A percentile compares a stretch with the other conserved stretches of the same genome.
These are phyloP conservation scores for Sporothrix luriei DNA, from an alignment of 2,329 filamentous ascomycete genomes.

Conservation along the genomic window DNA sequence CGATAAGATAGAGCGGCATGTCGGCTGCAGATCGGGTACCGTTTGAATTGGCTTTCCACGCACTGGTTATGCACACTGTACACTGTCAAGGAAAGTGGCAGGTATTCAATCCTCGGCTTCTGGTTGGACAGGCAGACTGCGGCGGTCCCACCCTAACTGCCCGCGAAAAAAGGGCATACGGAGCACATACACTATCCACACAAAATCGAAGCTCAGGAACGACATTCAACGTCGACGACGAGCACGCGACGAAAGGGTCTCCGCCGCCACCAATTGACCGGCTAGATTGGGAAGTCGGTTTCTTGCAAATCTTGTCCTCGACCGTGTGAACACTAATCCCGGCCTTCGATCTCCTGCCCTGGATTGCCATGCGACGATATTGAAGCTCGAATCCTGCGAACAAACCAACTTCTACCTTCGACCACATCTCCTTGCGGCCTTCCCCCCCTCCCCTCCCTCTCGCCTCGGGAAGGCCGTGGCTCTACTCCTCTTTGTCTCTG, in stretches of 20 bases:
- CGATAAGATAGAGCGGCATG: slow-evolving; percentile 18
- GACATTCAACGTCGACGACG: background rate
- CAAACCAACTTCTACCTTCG: background rate
- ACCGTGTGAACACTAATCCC: background rate
- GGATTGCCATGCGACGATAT: background rate
- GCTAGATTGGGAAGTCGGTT: background rate
- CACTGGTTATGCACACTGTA: background rate
- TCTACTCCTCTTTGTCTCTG: slow-evolving; percentile 31
- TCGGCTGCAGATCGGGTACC: background rate
- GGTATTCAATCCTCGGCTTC: slow-evolving; percentile 19
- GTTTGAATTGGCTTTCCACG: background rate
- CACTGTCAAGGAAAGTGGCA: background rate
- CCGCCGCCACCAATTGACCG: slow-evolving; percentile 13
- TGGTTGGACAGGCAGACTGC: slow-evolving; percentile 14
- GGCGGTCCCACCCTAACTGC: background rate
- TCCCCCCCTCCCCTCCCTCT: background rate
- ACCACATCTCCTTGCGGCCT: background rate
- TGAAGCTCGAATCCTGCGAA: background rate
- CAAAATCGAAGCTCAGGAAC: slow-evolving; percentile 16
- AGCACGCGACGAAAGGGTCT: background rate
- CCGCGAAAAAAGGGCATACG: slow-evolving; percentile 23
- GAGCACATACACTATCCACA: slow-evolving; percentile 15
- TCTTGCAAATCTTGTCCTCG: background rate
- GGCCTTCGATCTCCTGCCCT: background rate
- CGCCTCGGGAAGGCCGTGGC: slow-evolving; percentile 16